Evolutionary conservation across 306 rosid species (phyloP), one percentile per base, ranked within the genome.

Genomic region (Casuarina equisetifolia): DNA sequence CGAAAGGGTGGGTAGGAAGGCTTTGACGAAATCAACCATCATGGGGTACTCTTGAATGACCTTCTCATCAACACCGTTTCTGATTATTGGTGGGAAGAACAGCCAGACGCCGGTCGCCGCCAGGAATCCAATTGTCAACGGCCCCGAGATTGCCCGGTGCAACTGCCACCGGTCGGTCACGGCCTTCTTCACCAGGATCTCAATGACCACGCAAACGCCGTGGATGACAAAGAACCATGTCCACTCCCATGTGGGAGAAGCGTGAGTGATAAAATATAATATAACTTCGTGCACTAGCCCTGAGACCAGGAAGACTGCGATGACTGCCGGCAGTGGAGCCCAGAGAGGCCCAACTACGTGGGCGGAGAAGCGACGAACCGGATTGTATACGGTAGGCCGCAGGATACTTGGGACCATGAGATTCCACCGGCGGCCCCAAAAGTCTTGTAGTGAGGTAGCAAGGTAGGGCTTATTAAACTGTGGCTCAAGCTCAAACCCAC

Each of bases 361-460:
- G 0, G 17, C 35, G 0, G 16, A 44, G 0, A 79, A 1, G 32
- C 35, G 13, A 0, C 83, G 68, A 0, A 76, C 13, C 0, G 97
- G 97, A 0, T 72, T 10, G 78, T 86, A 92, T 1, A 87, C 73
- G 16, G 86, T 57, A 8, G 85, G 88, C 7, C 90, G 89, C 36
- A 92, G 85, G 16, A 86, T 84, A 76, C 78, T 62, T 0, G 97
- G 61, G 44, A 89, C 93, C 91, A 86, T 85, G 48, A 91, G 96
- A 53, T 95, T 95, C 98, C 93, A 95, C 52, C 97, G 76, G 2
- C 81, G 90, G 10, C 97, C 92, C 97, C 97, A 95, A 6, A 95
- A 95, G 67, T 95, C 93, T 61, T 87, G 97, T 7, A 95, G 91
- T 0, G 98, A 92, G 0, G 93, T 85, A 15, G 82, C 15, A 3